These are phyloP conservation scores for Ophiocordyceps camponoti-saundersi DNA, from an alignment of 2,329 filamentous ascomycete species.

Conservation along the genomic window DNA sequence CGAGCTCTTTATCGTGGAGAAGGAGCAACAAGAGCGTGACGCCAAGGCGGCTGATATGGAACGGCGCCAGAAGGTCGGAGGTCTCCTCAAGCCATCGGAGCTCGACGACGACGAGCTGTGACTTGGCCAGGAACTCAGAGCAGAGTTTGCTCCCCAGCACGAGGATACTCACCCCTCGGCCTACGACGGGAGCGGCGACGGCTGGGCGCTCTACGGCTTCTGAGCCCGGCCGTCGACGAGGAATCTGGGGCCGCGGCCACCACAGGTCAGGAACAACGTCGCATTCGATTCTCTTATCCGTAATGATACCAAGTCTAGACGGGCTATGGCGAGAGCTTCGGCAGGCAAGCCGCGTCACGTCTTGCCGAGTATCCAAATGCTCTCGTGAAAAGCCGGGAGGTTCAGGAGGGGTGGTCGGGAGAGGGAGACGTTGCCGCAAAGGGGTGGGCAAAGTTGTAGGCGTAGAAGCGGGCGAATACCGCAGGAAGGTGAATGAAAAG, in stretches of 20 bases:
- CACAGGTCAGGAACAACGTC: background rate
- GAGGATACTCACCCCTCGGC: slow-evolving; percentile 7
- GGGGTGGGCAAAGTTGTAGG: background rate
- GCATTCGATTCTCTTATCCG: slow-evolving; percentile 3
- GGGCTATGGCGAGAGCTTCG: background rate
- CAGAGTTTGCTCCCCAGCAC: slow-evolving; percentile 34
- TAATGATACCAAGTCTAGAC: slow-evolving; percentile 11
- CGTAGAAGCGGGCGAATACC: background rate
- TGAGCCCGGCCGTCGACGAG: slow-evolving; percentile 11
- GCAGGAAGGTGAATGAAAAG: too few relatives aligned
- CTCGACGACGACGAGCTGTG: slow-evolving; percentile 82
- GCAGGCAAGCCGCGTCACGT: background rate
- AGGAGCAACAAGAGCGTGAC: slow-evolving; percentile 77
- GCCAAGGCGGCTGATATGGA: slow-evolving; percentile 80
- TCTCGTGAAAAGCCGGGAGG: background rate
- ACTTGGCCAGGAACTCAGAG: slow-evolving; percentile 55
- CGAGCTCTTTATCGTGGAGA: slow-evolving; percentile 84
- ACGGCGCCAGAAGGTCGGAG: slow-evolving; percentile 85
- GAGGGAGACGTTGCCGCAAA: background rate
- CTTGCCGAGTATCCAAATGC: background rate
- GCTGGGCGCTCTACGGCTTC: slow-evolving; percentile 50
- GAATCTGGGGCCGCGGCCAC: background rate
- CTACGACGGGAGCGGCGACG: slow-evolving; percentile 24
- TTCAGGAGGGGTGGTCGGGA: background rate
- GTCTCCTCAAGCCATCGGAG: slow-evolving; percentile 92